A percentile compares a stretch with the other conserved stretches of the same genome.
Conservation (phyloP, 2,329 filamentous ascomycete species). For the Colletotrichum incanum region DNA sequence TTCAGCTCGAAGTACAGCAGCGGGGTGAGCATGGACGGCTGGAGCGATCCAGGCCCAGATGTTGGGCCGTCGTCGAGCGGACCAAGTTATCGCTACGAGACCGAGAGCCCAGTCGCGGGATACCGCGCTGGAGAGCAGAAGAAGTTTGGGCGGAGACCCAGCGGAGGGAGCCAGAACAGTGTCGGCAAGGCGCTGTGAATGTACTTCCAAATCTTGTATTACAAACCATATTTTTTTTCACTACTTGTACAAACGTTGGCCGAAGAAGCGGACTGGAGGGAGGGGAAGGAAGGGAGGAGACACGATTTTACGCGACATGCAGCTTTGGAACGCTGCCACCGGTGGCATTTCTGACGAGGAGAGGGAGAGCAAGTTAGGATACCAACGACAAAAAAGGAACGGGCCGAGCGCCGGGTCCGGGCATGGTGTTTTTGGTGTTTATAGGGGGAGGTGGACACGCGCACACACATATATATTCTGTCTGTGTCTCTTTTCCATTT, state of each 20-base stretch:
- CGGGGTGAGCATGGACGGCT: conserved; percentile 63
- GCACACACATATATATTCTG: conserved; percentile 3
- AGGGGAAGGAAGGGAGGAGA: not conserved
- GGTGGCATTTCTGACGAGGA: conserved; percentile 18
- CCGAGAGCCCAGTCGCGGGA: conserved; percentile 48
- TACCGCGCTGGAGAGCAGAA: conserved; percentile 41
- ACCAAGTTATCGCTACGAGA: conserved; percentile 45
- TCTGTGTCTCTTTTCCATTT: conserved; percentile 14
- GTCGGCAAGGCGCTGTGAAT: conserved; percentile 43
- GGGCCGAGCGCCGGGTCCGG: conserved; percentile 13
- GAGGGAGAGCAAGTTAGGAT: conserved; percentile 17
- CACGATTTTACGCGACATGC: conserved; percentile 19
- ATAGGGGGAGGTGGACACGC: not conserved
- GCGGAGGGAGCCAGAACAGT: conserved; percentile 40
- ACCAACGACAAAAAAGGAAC: conserved; percentile 30
- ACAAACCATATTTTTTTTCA: conserved; percentile 24
- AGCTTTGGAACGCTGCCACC: not conserved
- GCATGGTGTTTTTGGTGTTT: conserved; percentile 36
- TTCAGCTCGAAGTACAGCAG: conserved; percentile 66
- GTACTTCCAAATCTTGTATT: conserved; percentile 3
- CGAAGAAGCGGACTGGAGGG: not conserved
- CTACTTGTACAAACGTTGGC: conserved; percentile 34
- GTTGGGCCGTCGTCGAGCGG: conserved; percentile 57
- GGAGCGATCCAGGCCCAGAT: conserved; percentile 70
- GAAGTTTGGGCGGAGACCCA: conserved; percentile 23